Evolutionary conservation across 2,329 filamentous ascomycete genomes (phyloP).

Genomic region (Stromatinia cepivora): DNA sequence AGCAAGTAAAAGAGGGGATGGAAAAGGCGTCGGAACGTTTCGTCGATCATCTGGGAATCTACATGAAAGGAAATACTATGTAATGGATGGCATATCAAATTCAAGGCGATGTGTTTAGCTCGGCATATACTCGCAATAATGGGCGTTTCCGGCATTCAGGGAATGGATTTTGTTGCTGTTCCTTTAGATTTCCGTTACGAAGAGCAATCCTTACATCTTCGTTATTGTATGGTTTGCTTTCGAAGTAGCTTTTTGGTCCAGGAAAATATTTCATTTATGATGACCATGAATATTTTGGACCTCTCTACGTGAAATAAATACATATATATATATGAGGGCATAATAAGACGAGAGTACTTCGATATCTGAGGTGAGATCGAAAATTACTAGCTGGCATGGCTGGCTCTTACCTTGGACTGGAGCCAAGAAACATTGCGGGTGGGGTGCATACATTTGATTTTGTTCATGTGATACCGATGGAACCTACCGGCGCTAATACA

Average conservation of each 20-base stretch:
- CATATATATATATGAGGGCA: neutral
- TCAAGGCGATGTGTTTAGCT: constrained; percentile 25
- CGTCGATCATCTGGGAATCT: constrained; percentile 30
- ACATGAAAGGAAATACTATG: constrained; percentile 24
- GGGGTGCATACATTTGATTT: neutral
- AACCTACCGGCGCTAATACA: constrained; percentile 18
- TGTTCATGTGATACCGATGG: constrained; percentile 3
- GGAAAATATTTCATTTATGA: constrained; percentile 14
- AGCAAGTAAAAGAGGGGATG: constrained; percentile 35
- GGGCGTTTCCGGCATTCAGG: constrained; percentile 27
- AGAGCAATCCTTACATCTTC: constrained; percentile 20
- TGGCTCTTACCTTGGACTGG: neutral
- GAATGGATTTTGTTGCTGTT: constrained; percentile 16
- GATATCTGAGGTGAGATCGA: neutral
- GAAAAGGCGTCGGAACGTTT: constrained; percentile 37
- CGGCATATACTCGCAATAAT: constrained; percentile 24
- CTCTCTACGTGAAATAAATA: neutral
- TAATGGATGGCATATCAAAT: constrained; percentile 22
- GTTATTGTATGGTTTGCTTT: constrained; percentile 1
- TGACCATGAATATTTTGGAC: neutral
- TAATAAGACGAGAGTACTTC: neutral
- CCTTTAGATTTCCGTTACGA: constrained; percentile 21
- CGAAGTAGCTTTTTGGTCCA: neutral
- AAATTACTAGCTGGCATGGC: neutral
- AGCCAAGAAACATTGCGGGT: constrained; percentile 1